Conservation (phyloP, 805 yeast genomes). For the Saccharomycopsis oosterbeekiorum region DNA sequence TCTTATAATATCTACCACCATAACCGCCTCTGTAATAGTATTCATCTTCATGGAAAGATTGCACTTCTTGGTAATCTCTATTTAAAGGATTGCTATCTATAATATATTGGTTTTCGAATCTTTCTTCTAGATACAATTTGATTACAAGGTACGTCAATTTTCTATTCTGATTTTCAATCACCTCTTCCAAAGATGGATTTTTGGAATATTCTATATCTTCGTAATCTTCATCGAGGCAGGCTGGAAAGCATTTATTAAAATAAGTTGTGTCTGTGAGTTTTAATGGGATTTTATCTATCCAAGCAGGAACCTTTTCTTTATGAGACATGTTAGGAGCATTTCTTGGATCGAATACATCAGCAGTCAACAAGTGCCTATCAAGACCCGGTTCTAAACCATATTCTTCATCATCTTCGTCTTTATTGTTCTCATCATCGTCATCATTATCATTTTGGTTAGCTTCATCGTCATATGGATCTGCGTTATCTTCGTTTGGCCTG, state of each 20-base stretch:
- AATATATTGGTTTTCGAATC: conserved; percentile 7
- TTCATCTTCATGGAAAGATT: neutral
- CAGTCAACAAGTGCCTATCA: conserved; percentile 19
- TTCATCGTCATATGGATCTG: neutral
- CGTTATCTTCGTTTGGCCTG: neutral
- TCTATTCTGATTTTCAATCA: conserved; percentile 44
- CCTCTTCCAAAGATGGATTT: conserved; percentile 33
- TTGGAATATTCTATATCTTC: conserved; percentile 22
- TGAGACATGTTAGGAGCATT: conserved; percentile 52
- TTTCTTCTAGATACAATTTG: conserved; percentile 27
- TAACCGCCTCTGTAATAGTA: neutral
- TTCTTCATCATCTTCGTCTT: neutral
- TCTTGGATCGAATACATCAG: conserved; percentile 51
- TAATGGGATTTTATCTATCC: conserved; percentile 55
- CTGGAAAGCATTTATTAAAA: conserved; percentile 43
- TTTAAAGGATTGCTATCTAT: neutral
- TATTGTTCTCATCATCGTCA: neutral
- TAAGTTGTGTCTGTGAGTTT: conserved; percentile 23
- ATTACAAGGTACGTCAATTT: conserved; percentile 38
- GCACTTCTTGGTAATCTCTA: neutral
- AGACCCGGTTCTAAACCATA: neutral
- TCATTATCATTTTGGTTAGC: neutral
- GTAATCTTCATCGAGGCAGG: conserved; percentile 27
- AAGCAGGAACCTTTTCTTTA: conserved; percentile 51
- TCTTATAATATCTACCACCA: neutral